A percentile compares a stretch with the other conserved stretches of the same genome.
Conservation (phyloP, 2,329 filamentous ascomycete genomes). For the Cryoendolithus antarcticus region DNA sequence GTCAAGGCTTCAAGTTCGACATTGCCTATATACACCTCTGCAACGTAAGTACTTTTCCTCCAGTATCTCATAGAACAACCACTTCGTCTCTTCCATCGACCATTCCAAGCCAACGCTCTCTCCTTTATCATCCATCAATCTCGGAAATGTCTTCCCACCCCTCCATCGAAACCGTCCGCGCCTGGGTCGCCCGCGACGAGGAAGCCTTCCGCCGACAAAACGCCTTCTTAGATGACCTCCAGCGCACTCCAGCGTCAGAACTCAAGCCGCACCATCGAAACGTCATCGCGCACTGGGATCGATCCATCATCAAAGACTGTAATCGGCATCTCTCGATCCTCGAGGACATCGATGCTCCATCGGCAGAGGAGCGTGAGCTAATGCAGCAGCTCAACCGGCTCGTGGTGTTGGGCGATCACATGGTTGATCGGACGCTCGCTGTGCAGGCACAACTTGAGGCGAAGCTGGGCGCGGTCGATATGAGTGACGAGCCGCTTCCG, state of each 20-base stretch:
- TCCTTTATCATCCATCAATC: no score
- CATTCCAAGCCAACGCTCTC: no score
- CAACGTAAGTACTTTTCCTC: no score
- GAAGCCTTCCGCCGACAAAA: slow-evolving; percentile 5
- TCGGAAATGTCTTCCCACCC: slow-evolving; percentile 1
- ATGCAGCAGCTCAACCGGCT: slow-evolving; percentile 10
- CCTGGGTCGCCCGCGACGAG: slow-evolving; percentile 3
- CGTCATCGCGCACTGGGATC: slow-evolving; percentile 8
- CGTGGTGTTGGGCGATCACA: slow-evolving; percentile 7
- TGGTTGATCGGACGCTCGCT: slow-evolving; percentile 4
- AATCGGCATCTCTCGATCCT: slow-evolving; percentile 4
- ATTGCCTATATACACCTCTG: no score
- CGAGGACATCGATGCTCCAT: slow-evolving; percentile 6
- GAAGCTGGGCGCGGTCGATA: background rate
- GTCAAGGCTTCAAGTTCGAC: no score
- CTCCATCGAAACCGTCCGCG: slow-evolving; percentile 3
- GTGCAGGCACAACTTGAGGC: slow-evolving; percentile 1
- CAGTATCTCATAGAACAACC: no score
- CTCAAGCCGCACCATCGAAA: slow-evolving; percentile 6
- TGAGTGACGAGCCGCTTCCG: background rate
- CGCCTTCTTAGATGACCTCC: slow-evolving; percentile 2
- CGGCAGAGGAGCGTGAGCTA: slow-evolving; percentile 6
- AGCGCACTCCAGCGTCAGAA: background rate
- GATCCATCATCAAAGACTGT: slow-evolving; percentile 6
- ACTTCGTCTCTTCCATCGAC: no score